These are phyloP conservation scores for Actinidia arguta DNA, from an alignment of 179 eudicot species.

Conservation along the genomic window DNA sequence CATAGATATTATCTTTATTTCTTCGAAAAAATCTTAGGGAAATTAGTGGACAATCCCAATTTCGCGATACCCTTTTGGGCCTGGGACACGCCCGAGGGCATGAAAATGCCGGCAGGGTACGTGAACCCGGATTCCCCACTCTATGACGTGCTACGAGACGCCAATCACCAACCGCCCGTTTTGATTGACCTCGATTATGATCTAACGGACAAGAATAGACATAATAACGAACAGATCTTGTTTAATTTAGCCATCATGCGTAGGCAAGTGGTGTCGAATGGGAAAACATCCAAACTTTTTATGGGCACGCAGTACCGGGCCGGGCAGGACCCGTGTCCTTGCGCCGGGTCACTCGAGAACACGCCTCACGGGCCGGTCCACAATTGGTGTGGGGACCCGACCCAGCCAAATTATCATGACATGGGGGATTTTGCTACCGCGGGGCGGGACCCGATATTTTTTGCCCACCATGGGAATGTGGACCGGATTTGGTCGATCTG, in stretches of 20 bases:
- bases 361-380: conserved; percentile 77
- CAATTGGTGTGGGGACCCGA: conserved; percentile 70
- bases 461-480: conserved; percentile 68
- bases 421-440: conserved; percentile 94
- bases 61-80: conserved; percentile 89
- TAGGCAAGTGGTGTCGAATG: conserved; percentile 73
- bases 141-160: conserved; percentile 55
- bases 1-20: conserved; percentile 79
- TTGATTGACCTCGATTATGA: conserved; percentile 62
- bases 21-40: conserved; percentile 67
- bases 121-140: conserved; percentile 47
- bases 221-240: conserved; percentile 34
- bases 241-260: conserved; percentile 72
- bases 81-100: conserved; percentile 74
- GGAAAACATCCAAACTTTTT: conserved; percentile 55
- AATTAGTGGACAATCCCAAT: conserved; percentile 66
- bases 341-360: conserved; percentile 70
- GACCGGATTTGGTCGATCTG: conserved; percentile 84
- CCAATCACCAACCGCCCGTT: conserved; percentile 51
- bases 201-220: conserved; percentile 29
- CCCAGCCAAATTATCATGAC: conserved; percentile 61
- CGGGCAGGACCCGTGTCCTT: conserved; percentile 57
- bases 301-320: conserved; percentile 76
- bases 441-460: conserved; percentile 76
- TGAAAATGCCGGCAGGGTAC: conserved; percentile 69